Evolutionary conservation across 2,329 filamentous ascomycete species (phyloP), one percentile per base, ranked within the genome.

Genomic region (Diplodia mutila): DNA sequence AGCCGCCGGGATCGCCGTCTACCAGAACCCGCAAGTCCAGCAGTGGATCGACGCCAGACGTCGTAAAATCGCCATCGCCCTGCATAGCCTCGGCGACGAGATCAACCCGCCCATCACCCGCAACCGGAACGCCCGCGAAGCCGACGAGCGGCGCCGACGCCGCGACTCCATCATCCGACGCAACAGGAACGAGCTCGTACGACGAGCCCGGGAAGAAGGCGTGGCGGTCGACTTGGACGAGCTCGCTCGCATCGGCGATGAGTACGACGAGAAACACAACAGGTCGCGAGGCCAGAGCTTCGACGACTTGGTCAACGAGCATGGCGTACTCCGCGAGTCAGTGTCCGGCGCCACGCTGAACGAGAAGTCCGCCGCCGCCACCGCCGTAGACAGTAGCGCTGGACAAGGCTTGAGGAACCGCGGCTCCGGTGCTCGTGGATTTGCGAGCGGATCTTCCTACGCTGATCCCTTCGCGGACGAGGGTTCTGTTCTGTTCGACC

Each of bases 21-120:
- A 89, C 76, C 86, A 90, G 75, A 88, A 85, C 49, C 87, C 87
- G 0, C 85, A 89, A 73, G 82, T 90, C 68, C 82, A 86, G 75
- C 81, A 84, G 83, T 90, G 87, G 87, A 78, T 90, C 65, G 83
- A 87, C 67, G 82, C 85, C 67, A 87, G 86, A 66, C 85, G 87
- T 54, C 85, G 86, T 67, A 89, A 87, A 76, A 84, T 90, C 69
- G 86, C 86, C 23, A 76, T 87, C 68, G 84, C 87, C 16, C 76
- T 90, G 37, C 84, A 88, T 72, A 84, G 82, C 46, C 81, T 89
- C 12, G 86, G 86, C 59, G 86, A 89, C 74, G 87, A 88, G 63
- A 82, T 89, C 46, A 70, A 67, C 69, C 51, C 68, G 14, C 48
- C 65, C 18, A 23, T 11, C 2, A 12, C 37, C 5, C 68, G 66